These are phyloP conservation scores for Straminergon stramineum DNA, from an alignment of 225 moss, liverwort and hornwort genomes.

Conservation along the genomic window DNA sequence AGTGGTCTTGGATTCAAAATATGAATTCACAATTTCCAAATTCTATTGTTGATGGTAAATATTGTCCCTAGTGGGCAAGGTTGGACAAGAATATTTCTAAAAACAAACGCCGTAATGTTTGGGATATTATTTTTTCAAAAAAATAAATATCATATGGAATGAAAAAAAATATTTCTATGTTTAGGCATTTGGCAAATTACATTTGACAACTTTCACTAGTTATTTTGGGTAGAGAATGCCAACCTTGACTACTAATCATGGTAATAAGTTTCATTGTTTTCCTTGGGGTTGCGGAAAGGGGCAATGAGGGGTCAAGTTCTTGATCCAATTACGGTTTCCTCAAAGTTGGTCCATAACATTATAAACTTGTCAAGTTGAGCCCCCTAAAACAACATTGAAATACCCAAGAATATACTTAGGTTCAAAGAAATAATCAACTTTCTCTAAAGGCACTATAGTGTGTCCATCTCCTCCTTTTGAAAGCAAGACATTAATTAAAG, in stretches of 20 bases:
- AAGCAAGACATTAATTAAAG: background rate
- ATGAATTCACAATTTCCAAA: background rate
- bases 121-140: background rate
- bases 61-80: fast-evolving
- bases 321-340: fast-evolving
- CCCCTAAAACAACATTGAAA: background rate
- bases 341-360: background rate
- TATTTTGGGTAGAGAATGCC: too few species aligned
- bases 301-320: fast-evolving
- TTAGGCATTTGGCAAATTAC: fast-evolving
- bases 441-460: fast-evolving
- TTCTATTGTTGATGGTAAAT: background rate
- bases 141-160: fast-evolving
- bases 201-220: background rate
- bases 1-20: background rate
- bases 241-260: fast-evolving
- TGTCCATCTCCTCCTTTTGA: background rate
- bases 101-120: fast-evolving
- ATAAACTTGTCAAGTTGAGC: fast-evolving
- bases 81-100: fast-evolving
- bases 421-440: background rate
- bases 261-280: background rate
- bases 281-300: too few species aligned
- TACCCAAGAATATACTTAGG: background rate
- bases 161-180: background rate